Evolutionary conservation across 148 eudicot species (phyloP).

Genomic region (Nepenthes mirabilis): DNA sequence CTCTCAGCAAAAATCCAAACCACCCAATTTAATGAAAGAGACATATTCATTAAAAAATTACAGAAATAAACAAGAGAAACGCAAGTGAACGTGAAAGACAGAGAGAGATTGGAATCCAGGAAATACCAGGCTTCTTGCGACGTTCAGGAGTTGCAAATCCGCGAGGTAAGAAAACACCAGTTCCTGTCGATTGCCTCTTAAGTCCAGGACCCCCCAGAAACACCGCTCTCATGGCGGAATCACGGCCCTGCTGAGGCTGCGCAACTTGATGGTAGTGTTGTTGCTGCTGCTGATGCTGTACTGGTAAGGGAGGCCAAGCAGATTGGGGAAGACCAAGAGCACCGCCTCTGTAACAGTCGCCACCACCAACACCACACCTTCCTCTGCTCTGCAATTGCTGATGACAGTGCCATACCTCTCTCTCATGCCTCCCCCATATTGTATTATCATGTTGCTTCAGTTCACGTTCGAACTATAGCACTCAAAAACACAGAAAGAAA

Average conservation of each 20-base stretch:
- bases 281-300: background rate
- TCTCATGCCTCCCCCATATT: slow-evolving; percentile 14
- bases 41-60: too few species aligned
- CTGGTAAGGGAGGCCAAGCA: slow-evolving; percentile 31
- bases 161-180: slow-evolving; percentile 78
- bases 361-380: background rate
- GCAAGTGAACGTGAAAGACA: too few species aligned
- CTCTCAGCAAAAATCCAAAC: too few species aligned
- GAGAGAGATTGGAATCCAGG: too few species aligned
- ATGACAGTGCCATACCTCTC: slow-evolving; percentile 10
- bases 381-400: too few species aligned
- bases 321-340: slow-evolving; percentile 22
- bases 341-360: background rate
- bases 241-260: background rate
- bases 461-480: slow-evolving; percentile 11
- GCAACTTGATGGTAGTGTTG: background rate
- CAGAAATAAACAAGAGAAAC: too few species aligned
- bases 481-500: too few species aligned
- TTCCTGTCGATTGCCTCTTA: slow-evolving; percentile 50
- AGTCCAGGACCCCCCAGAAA: slow-evolving; percentile 19
- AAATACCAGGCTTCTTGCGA: slow-evolving; percentile 43
- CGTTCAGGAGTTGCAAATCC: slow-evolving; percentile 18
- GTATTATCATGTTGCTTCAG: slow-evolving; percentile 12
- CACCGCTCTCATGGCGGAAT: slow-evolving; percentile 9
- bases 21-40: too few species aligned